Evolutionary conservation across 345 rosid genomes (phyloP).

Genomic region (Syzygium aqueum): DNA sequence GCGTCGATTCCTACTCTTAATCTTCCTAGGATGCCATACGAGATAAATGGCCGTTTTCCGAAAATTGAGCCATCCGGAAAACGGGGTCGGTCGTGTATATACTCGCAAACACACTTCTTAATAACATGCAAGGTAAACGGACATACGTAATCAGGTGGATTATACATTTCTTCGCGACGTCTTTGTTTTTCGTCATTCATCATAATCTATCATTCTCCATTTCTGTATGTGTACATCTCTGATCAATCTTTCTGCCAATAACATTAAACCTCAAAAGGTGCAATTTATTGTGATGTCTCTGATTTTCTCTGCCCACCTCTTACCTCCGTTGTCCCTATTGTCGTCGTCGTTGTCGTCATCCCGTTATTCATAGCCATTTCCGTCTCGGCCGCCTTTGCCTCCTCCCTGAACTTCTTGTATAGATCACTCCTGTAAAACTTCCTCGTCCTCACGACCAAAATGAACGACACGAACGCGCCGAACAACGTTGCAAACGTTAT

Average conservation of each 20-base stretch:
- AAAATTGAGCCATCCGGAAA: neutral
- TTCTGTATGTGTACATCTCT: neutral
- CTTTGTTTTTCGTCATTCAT: neutral
- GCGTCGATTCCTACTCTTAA: neutral
- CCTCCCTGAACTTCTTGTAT: slow-evolving; percentile 49
- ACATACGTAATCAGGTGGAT: neutral
- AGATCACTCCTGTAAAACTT: slow-evolving; percentile 55
- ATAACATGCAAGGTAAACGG: neutral
- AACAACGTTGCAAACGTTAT: slow-evolving; percentile 39
- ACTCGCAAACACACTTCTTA: neutral
- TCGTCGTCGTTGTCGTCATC: neutral
- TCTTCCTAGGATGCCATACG: neutral
- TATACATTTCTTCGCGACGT: neutral
- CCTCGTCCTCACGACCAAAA: slow-evolving; percentile 50
- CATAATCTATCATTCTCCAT: neutral
- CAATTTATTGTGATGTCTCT: neutral
- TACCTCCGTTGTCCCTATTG: neutral
- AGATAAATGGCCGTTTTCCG: neutral
- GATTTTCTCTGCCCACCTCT: neutral
- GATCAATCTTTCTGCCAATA: neutral
- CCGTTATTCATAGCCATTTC: slow-evolving; percentile 22
- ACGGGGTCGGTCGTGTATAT: neutral
- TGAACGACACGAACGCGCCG: slow-evolving; percentile 35
- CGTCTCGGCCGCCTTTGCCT: slow-evolving; percentile 19
- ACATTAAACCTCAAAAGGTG: neutral